phyloP scores from a whole-genome alignment of 2,329 filamentous ascomycete genomes.

The Cordyceps farinosa region DNA sequence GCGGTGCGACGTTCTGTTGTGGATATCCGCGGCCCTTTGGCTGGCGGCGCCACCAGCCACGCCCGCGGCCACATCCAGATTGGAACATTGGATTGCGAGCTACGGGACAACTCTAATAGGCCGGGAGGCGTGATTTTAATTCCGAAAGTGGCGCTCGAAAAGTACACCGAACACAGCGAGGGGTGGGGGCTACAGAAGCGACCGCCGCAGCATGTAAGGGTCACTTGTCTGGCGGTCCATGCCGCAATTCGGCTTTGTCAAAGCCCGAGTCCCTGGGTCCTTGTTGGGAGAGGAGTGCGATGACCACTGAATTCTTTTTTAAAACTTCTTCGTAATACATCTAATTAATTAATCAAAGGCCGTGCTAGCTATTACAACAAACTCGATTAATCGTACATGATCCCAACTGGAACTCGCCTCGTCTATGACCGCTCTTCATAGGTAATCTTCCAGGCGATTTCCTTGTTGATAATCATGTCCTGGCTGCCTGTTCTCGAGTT shows the following conservation, averaged over 20 bases:
- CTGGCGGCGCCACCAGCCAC: neutral
- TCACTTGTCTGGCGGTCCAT: neutral
- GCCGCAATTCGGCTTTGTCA: neutral
- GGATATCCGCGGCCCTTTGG: neutral
- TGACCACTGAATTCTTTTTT: neutral
- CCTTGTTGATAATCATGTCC: conserved; percentile 23
- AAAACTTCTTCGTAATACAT: neutral
- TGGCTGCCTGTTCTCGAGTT: conserved; percentile 20
- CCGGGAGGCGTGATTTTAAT: too few relatives aligned
- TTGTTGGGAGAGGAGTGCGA: too few relatives aligned
- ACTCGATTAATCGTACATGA: neutral
- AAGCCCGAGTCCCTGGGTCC: too few relatives aligned
- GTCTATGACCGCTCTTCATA: conserved; percentile 13
- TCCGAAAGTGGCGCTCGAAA: too few relatives aligned
- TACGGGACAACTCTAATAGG: too few relatives aligned
- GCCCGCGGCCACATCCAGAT: neutral
- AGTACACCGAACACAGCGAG: too few relatives aligned
- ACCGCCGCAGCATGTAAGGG: too few relatives aligned
- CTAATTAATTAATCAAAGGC: neutral
- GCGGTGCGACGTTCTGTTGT: neutral
- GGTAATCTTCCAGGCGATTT: conserved; percentile 20
- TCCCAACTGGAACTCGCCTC: neutral
- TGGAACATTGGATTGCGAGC: neutral
- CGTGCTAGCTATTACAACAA: neutral
- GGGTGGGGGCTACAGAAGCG: too few relatives aligned